These are phyloP conservation scores for Schizopora paradoxa DNA, from an alignment of 1,284 basidiomycete species.

Conservation along the genomic window DNA sequence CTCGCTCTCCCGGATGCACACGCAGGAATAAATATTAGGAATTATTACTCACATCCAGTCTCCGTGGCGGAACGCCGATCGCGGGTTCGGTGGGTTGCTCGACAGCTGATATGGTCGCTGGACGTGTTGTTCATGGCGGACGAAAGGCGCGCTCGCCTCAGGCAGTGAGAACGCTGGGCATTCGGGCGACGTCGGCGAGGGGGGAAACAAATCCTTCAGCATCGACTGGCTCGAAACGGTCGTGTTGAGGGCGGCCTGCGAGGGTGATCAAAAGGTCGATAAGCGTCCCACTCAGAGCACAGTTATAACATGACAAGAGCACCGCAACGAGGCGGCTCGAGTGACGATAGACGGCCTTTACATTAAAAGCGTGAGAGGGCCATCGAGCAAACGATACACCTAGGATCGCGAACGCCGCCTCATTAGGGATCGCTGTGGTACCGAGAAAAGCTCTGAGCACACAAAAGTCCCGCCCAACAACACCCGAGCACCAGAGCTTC, in stretches of 20 bases:
- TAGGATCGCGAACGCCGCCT: too few species aligned
- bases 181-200: constrained; percentile 3
- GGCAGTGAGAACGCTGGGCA: neutral
- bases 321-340: too few species aligned
- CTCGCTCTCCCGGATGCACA: neutral
- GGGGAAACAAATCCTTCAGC: neutral
- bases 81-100: constrained; percentile 71
- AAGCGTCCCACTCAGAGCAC: too few species aligned
- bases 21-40: constrained; percentile 5
- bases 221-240: neutral
- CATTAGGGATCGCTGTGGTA: too few species aligned
- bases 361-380: too few species aligned
- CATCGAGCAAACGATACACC: too few species aligned
- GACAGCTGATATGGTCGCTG: constrained; percentile 46
- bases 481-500: too few species aligned
- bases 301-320: too few species aligned
- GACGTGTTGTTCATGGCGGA: neutral
- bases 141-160: neutral
- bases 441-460: too few species aligned
- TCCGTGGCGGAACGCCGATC: constrained; percentile 61
- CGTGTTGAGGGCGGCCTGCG: neutral
- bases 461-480: too few species aligned
- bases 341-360: too few species aligned
- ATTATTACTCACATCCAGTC: constrained; percentile 69
- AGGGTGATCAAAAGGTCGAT: too few species aligned